Percentiles rank a stretch among this genome's conserved stretches.
Evolutionary conservation across 31 red algal genomes (phyloP).

Genomic region (Asparagopsis taxiformis): DNA sequence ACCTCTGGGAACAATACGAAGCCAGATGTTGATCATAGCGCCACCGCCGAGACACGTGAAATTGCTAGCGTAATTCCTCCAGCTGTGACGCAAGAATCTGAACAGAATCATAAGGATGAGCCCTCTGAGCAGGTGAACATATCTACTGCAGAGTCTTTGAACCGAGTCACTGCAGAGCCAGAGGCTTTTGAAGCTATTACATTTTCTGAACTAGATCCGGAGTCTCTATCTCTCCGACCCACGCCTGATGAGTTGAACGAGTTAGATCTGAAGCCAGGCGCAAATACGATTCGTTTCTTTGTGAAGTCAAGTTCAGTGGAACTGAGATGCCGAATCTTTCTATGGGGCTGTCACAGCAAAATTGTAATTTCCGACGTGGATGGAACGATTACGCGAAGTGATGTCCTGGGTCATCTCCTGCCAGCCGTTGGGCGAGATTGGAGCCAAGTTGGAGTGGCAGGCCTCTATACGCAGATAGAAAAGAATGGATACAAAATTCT

Average conservation of each 20-base stretch:
- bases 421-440: constrained; percentile 97
- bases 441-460: constrained; percentile 94
- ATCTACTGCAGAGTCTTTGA: neutral
- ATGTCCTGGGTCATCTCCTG: constrained; percentile 96
- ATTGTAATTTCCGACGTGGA: constrained; percentile 96
- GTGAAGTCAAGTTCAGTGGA: constrained; percentile 80
- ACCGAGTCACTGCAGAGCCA: neutral
- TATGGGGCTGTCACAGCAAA: constrained; percentile 86
- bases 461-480: constrained; percentile 87
- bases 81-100: neutral
- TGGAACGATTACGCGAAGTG: constrained; percentile 96
- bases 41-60: neutral
- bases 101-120: neutral
- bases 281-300: constrained; percentile 85
- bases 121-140: neutral
- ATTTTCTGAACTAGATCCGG: constrained; percentile 55
- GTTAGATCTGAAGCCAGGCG: constrained; percentile 78
- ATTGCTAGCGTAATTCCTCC: neutral
- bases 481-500: constrained; percentile 96
- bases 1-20: neutral
- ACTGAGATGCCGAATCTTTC: constrained; percentile 81
- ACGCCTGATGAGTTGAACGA: constrained; percentile 64
- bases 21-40: neutral
- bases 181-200: neutral
- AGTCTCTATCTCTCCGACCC: constrained; percentile 64